phyloP scores from a whole-genome alignment of 352 stramenopile genomes.

The Thraustochytrium striatum region DNA sequence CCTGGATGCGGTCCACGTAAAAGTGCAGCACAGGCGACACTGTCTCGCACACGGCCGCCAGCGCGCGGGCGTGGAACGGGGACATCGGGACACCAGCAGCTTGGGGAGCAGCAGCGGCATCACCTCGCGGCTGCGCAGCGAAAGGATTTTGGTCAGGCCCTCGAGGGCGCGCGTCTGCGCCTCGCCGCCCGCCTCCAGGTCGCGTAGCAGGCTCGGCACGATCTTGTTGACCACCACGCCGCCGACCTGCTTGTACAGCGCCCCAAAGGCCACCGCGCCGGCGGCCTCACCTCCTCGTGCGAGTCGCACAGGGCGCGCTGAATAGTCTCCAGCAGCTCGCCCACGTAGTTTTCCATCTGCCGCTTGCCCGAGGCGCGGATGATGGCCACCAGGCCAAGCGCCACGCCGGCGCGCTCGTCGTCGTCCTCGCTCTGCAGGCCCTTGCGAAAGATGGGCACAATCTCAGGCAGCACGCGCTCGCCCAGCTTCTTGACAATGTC shows the following conservation, averaged over 20 bases:
- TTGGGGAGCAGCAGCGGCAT: constrained; percentile 94
- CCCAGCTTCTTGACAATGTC: constrained; percentile 98
- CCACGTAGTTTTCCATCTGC: constrained; percentile 91
- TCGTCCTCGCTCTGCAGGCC: constrained; percentile 72
- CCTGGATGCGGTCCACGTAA: constrained; percentile 77
- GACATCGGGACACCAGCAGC: constrained; percentile 83
- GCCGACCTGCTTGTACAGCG: constrained; percentile 89
- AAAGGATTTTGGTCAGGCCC: constrained; percentile 94
- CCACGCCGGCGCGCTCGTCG: constrained; percentile 80
- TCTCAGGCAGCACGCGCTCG: constrained; percentile 94
- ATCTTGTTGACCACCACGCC: constrained; percentile 93
- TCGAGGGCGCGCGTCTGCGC: constrained; percentile 77
- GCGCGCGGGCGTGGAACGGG: constrained; percentile 74
- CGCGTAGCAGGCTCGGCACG: constrained; percentile 88
- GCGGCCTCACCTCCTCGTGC: constrained; percentile 73
- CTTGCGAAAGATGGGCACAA: constrained; percentile 94
- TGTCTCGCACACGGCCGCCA: constrained; percentile 85
- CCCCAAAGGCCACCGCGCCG: constrained; percentile 92
- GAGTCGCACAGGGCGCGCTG: constrained; percentile 95
- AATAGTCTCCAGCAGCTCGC: constrained; percentile 92
- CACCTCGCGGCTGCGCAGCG: constrained; percentile 90
- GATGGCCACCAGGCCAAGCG: constrained; percentile 95
- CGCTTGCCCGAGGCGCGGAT: constrained; percentile 89
- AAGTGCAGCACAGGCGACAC: constrained; percentile 88
- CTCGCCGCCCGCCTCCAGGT: constrained; percentile 72